These are phyloP conservation scores for Aspergillus pseudoterreus DNA, from an alignment of 2,329 filamentous ascomycete genomes.

Conservation along the genomic window DNA sequence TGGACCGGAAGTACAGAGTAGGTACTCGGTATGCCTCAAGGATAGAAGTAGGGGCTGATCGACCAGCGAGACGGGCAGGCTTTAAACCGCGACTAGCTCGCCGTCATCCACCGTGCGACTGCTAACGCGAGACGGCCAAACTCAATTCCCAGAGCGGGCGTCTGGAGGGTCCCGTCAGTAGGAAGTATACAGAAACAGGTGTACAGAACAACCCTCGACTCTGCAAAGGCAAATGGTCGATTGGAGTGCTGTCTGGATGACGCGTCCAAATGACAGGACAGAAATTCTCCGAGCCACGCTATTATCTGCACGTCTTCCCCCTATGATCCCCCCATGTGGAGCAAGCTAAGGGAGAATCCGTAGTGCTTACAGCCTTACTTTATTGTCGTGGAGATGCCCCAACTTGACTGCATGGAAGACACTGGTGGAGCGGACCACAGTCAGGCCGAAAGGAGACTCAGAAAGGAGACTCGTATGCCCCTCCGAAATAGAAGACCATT, in stretches of 20 bases:
- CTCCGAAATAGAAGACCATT: too few species aligned
- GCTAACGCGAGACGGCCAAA: neutral
- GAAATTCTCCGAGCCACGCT: constrained; percentile 9
- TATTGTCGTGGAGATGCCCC: neutral
- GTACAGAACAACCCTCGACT: neutral
- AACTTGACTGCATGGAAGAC: neutral
- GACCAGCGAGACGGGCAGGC: neutral
- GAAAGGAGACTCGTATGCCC: too few species aligned
- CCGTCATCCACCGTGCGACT: neutral
- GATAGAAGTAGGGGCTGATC: too few species aligned
- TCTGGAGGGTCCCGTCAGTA: neutral
- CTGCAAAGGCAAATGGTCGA: neutral
- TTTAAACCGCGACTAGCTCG: neutral
- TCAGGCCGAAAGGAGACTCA: too few species aligned
- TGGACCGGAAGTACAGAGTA: too few species aligned
- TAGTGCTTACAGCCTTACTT: neutral
- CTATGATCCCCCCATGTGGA: neutral
- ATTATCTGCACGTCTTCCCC: constrained; percentile 1
- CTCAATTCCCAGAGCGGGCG: neutral
- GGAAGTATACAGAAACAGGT: neutral
- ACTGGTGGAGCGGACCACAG: too few species aligned
- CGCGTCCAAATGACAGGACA: neutral
- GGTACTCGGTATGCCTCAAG: too few species aligned
- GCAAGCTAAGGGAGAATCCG: neutral
- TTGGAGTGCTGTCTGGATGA: neutral